Percentiles rank a stretch among this genome's conserved stretches.
These are phyloP conservation scores for Collybia sp. DNA, from an alignment of 768 basidiomycete genomes.

Conservation along the genomic window DNA sequence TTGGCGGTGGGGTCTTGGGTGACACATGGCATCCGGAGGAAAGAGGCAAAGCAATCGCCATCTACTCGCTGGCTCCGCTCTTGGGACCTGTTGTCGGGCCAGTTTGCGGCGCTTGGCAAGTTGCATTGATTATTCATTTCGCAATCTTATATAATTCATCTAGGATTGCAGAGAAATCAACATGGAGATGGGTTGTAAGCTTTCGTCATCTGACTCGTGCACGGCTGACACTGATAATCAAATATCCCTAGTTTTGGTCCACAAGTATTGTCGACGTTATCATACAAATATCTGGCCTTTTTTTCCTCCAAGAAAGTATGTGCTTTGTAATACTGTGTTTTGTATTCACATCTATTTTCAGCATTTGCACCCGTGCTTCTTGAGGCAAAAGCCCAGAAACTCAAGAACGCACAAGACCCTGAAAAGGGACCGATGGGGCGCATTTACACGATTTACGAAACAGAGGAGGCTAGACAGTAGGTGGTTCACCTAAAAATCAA, in stretches of 20 bases:
- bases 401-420: slow-evolving; percentile 38
- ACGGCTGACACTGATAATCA: background rate
- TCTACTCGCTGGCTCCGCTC: slow-evolving; percentile 63
- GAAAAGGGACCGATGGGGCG: slow-evolving; percentile 36
- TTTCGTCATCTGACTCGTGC: background rate
- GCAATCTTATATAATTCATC: background rate
- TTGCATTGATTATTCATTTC: background rate
- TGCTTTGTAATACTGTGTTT: background rate
- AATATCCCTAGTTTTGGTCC: slow-evolving; percentile 51
- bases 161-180: slow-evolving; percentile 54
- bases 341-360: slow-evolving; percentile 11
- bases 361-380: slow-evolving; percentile 40
- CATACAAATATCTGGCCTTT: slow-evolving; percentile 51
- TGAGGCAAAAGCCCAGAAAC: slow-evolving; percentile 43
- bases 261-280: slow-evolving; percentile 51
- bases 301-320: slow-evolving; percentile 63
- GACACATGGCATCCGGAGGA: slow-evolving; percentile 62
- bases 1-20: slow-evolving; percentile 62
- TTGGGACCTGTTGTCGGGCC: slow-evolving; percentile 65
- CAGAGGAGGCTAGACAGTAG: slow-evolving; percentile 35
- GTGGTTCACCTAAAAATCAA: slow-evolving; percentile 10
- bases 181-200: slow-evolving; percentile 71
- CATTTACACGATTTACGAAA: slow-evolving; percentile 47
- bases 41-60: slow-evolving; percentile 57
- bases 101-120: slow-evolving; percentile 54